These are phyloP conservation scores for Debaryomyces tyrocola DNA, from an alignment of 805 yeast species.

Conservation along the genomic window DNA sequence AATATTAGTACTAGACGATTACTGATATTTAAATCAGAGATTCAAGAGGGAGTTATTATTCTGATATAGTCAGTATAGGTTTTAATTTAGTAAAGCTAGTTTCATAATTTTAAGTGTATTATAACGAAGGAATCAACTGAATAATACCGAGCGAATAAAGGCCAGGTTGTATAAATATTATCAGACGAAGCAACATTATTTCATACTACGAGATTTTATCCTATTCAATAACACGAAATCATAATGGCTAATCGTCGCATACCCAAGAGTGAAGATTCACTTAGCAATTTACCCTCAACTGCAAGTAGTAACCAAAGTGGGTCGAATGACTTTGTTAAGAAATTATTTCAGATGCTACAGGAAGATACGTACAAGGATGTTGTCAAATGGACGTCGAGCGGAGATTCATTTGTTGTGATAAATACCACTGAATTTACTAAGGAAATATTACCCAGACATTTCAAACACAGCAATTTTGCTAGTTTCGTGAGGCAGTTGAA, in stretches of 20 bases:
- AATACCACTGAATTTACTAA: conserved; percentile 91
- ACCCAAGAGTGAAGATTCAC: conserved; percentile 6
- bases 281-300: conserved; percentile 10
- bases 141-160: no score
- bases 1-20: no score
- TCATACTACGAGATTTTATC: no score
- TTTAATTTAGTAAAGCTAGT: no score
- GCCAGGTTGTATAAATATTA: no score
- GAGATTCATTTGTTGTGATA: conserved; percentile 83
- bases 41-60: no score
- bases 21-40: no score
- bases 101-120: no score
- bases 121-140: no score
- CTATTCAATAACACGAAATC: not conserved
- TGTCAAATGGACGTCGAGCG: conserved; percentile 84
- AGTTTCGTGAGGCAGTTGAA: conserved; percentile 94
- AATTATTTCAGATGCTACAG: conserved; percentile 80
- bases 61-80: no score
- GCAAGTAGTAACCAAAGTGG: conserved; percentile 41
- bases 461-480: conserved; percentile 94
- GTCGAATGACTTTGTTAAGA: conserved; percentile 78
- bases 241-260: conserved; percentile 1
- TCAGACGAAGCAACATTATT: no score
- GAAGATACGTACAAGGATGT: conserved; percentile 71
- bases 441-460: conserved; percentile 85